phyloP scores from a whole-genome alignment of 2,329 filamentous ascomycete genomes.

The Lecanicillium sp. region DNA sequence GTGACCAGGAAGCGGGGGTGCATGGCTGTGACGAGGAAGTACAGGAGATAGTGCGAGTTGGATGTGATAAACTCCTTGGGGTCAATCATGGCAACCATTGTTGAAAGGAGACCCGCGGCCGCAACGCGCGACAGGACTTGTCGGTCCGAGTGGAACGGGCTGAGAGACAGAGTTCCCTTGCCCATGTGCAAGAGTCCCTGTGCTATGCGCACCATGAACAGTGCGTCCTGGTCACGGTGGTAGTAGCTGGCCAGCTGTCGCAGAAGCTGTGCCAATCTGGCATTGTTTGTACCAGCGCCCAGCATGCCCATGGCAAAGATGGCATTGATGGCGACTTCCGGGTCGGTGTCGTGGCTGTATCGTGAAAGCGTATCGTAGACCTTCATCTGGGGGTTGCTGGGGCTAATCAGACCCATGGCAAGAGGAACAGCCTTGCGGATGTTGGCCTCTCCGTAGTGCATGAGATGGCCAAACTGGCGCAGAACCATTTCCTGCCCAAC shows the following conservation, averaged over 20 bases:
- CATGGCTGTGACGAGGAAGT: conserved; percentile 96
- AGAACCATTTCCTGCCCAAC: conserved; percentile 98
- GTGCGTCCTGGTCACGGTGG: conserved; percentile 87
- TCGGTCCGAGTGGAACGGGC: conserved; percentile 98
- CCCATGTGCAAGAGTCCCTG: conserved; percentile 98
- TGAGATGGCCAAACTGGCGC: conserved; percentile 92
- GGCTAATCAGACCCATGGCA: conserved; percentile 92
- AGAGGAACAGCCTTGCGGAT: conserved; percentile 94
- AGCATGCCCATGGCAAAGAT: conserved; percentile 99
- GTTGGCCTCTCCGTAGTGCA: conserved; percentile 98
- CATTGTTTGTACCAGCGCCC: conserved; percentile 96
- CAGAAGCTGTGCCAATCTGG: conserved; percentile 86
- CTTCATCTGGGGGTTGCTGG: conserved; percentile 99
- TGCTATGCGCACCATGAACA: conserved; percentile 99
- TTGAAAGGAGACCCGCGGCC: conserved; percentile 79
- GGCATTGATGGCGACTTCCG: conserved; percentile 94
- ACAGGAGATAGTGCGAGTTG: conserved; percentile 82
- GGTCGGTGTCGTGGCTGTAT: conserved; percentile 98
- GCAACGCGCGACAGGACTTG: conserved; percentile 90
- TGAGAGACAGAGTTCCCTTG: conserved; percentile 92
- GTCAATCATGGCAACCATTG: conserved; percentile 89
- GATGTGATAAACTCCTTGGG: conserved; percentile 73
- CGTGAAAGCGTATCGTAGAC: conserved; percentile 96
- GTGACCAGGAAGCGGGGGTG: conserved; percentile 94
- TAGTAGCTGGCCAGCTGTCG: conserved; percentile 97